These are phyloP conservation scores for Daldinia vernicosa DNA, from an alignment of 495 filamentous ascomycete species.

Conservation along the genomic window DNA sequence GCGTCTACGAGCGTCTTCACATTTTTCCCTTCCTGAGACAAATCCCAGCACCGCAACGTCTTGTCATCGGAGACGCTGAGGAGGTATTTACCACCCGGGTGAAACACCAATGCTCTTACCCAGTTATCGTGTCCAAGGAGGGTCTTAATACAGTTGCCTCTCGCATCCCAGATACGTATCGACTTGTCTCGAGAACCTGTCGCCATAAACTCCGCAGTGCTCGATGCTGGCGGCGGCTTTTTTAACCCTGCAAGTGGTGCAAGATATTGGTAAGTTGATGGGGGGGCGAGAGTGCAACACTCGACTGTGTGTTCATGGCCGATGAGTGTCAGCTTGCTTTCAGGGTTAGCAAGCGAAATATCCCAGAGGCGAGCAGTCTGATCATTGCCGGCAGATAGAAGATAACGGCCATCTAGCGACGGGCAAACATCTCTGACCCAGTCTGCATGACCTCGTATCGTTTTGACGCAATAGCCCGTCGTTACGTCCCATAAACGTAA, in stretches of 20 bases:
- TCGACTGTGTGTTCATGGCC: constrained; percentile 92
- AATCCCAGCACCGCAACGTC: constrained; percentile 93
- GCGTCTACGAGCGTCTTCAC: constrained; percentile 83
- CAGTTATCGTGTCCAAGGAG: constrained; percentile 95
- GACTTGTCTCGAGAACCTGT: constrained; percentile 92
- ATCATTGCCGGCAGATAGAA: constrained; percentile 85
- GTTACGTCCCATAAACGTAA: constrained; percentile 91
- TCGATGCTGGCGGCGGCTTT: constrained; percentile 76
- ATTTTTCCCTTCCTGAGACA: constrained; percentile 87
- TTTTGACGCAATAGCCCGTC: constrained; percentile 91
- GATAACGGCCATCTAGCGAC: constrained; percentile 81
- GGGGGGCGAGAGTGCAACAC: constrained; percentile 88
- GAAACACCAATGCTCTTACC: constrained; percentile 88
- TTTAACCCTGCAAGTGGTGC: constrained; percentile 84
- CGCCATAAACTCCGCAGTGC: constrained; percentile 86
- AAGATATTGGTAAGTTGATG: constrained; percentile 78
- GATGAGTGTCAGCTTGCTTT: constrained; percentile 80
- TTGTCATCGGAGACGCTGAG: constrained; percentile 89
- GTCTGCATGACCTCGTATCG: constrained; percentile 79
- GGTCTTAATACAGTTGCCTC: constrained; percentile 87
- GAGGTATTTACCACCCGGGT: constrained; percentile 93
- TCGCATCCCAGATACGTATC: constrained; percentile 88
- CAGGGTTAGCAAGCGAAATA: constrained; percentile 69
- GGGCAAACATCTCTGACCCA: constrained; percentile 91
- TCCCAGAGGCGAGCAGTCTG: constrained; percentile 88